Conservation (phyloP, 306 rosid species). For the Vicia faba region DNA sequence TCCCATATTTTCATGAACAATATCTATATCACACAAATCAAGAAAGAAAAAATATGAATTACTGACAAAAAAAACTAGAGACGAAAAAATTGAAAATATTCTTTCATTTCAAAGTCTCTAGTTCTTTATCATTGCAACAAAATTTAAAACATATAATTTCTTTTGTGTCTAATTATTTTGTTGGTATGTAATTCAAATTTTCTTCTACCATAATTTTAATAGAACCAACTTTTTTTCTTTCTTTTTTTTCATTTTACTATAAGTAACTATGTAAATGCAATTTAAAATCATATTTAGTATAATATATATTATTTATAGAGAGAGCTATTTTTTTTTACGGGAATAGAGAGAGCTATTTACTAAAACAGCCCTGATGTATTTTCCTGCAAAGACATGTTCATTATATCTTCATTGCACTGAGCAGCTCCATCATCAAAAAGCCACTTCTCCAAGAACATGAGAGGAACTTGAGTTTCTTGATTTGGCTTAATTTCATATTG, state of each 20-base stretch:
- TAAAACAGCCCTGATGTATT: conserved; percentile 49
- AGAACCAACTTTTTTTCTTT: no score
- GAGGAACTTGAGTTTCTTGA: conserved; percentile 53
- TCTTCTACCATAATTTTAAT: not conserved
- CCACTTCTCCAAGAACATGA: conserved; percentile 81
- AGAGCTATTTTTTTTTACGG: no score
- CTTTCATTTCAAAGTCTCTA: no score
- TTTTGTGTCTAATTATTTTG: not conserved
- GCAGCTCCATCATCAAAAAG: conserved; percentile 62
- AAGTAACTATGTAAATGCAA: no score
- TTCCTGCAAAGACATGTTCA: conserved; percentile 61
- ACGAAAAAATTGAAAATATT: not conserved
- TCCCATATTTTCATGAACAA: not conserved
- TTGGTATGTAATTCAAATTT: not conserved
- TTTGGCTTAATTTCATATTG: conserved; percentile 57
- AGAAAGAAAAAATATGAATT: not conserved
- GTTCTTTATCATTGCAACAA: not conserved
- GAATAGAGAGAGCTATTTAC: not conserved
- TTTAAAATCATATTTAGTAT: no score
- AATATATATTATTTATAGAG: no score
- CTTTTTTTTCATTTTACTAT: no score
- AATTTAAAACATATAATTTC: not conserved
- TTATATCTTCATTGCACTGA: conserved; percentile 56
- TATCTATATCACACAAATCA: not conserved
- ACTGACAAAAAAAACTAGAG: no score